Base-by-base conservation (phyloP, 345 rosid species). In the Anacardium occidentale region DNA sequence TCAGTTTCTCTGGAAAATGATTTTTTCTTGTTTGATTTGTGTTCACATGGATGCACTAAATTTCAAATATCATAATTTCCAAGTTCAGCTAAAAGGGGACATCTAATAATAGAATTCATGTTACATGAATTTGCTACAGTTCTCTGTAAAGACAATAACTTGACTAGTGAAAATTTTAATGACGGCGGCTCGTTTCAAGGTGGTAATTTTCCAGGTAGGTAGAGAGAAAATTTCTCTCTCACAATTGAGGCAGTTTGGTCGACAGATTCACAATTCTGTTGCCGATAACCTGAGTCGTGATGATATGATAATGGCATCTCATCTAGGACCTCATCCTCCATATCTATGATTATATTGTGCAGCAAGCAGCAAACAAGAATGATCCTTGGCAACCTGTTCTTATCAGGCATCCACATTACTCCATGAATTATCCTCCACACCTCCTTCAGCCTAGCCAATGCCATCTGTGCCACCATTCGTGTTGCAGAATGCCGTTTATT, bases 321-420 rank as follows among this genome's bases (percentile, higher is more conserved):
- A 68, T 81, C 83, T 52, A 81, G 44, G 42, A 77, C 80, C 54
- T 85, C 78, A 32, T 90, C 92, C 58, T 80, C 84, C 85, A 86
- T 78, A 53, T 90, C 90, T 0, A 90, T 86, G 20, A 85, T 73
- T 73, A 90, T 90, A 64, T 90, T 90, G 81, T 90, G 90, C 75
- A 90, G 82, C 87, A 90, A 83, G 79, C 95, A 88, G 78, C 92
- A 88, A 9, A 84, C 90, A 47, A 90, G 81, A 52, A 85, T 73
- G n/a, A 90, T 86, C 69, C 92, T 82, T 0, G 92, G 92, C 78
- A 90, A 67, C 74, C 83, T 83, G 68, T 82, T 86, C 69, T 80
- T 83, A 65, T 88, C 95, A 11, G 92, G 95, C 88, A 88, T 82
- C 89, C 92, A 90, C 95, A 90, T 88, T 1, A 83, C 85, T 10